phyloP scores from a whole-genome alignment of 2,329 filamentous ascomycete species.

The Capronia americana region DNA sequence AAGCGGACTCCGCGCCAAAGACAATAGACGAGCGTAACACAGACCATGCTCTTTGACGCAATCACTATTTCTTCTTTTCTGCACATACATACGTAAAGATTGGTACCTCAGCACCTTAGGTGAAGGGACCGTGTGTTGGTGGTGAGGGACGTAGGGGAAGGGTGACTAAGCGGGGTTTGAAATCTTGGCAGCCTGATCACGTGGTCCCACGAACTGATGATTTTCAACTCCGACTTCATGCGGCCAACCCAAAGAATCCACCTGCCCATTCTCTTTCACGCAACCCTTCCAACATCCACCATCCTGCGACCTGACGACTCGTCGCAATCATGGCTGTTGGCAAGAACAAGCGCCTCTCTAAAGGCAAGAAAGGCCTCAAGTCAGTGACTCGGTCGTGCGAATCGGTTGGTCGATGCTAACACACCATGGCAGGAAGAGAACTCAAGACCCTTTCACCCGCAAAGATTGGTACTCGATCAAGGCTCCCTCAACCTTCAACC shows the following conservation, averaged over 20 bases:
- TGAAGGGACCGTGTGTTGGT: too few relatives aligned
- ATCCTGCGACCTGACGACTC: slow-evolving; percentile 23
- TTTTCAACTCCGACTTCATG: not conserved
- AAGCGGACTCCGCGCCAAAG: not conserved
- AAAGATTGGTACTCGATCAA: slow-evolving; percentile 99
- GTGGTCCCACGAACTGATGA: slow-evolving; percentile 1
- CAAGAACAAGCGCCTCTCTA: slow-evolving; percentile 99
- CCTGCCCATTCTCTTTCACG: not conserved
- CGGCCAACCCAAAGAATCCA: not conserved
- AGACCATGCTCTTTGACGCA: not conserved
- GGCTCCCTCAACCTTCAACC: slow-evolving; percentile 94
- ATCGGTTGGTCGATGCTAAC: not conserved
- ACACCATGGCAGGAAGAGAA: slow-evolving; percentile 82
- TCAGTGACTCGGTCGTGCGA: not conserved
- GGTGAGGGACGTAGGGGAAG: too few relatives aligned
- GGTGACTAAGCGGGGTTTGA: not conserved
- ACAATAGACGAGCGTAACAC: not conserved
- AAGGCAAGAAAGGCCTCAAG: slow-evolving; percentile 97
- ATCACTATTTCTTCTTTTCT: not conserved
- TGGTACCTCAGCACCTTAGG: too few relatives aligned
- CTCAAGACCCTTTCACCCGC: slow-evolving; percentile 93
- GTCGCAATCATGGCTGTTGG: slow-evolving; percentile 75
- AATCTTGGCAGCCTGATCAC: slow-evolving; percentile 2
- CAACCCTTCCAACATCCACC: slow-evolving; percentile 15
- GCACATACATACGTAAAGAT: not conserved